phyloP scores from a whole-genome alignment of 2,329 filamentous ascomycete genomes.

The Arthrocladium fulminans region DNA sequence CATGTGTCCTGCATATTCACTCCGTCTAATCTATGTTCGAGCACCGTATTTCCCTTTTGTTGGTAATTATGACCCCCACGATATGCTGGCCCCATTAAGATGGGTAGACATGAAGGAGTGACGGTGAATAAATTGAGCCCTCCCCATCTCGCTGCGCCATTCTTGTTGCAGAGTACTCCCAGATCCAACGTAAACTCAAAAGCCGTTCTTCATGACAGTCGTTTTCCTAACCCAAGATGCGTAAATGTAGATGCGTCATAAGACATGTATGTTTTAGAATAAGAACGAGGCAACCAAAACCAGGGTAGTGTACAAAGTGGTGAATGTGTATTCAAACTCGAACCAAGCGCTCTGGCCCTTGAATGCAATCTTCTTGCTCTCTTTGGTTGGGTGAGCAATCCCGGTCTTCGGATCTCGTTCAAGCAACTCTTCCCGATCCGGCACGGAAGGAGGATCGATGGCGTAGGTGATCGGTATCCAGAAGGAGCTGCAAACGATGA shows the following conservation, averaged over 20 bases:
- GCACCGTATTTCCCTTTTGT: not conserved
- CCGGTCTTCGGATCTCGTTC: conserved; percentile 44
- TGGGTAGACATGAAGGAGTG: not conserved
- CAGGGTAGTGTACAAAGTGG: conserved; percentile 43
- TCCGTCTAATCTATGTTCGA: not conserved
- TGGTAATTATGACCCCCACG: not conserved
- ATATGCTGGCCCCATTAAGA: not conserved
- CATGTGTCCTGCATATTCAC: not conserved
- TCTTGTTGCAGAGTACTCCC: not conserved
- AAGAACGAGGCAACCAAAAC: conserved; percentile 40
- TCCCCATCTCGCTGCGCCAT: not conserved
- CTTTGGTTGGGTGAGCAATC: conserved; percentile 37
- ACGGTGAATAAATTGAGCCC: no score
- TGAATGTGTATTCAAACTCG: conserved; percentile 46
- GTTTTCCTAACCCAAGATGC: not conserved
- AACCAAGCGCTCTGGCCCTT: conserved; percentile 48
- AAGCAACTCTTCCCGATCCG: conserved; percentile 50
- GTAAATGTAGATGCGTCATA: not conserved
- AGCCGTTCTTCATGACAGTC: conserved; percentile 1
- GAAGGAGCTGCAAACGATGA: conserved; percentile 46
- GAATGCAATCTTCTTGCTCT: conserved; percentile 49
- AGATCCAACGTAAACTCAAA: not conserved
- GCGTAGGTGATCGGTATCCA: conserved; percentile 55
- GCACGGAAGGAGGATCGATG: conserved; percentile 50
- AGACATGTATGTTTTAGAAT: conserved; percentile 10